A percentile compares a stretch with the other conserved stretches of the same genome.
Conservation (phyloP, 2,329 filamentous ascomycete genomes). For the Hypoxylon sp. region DNA sequence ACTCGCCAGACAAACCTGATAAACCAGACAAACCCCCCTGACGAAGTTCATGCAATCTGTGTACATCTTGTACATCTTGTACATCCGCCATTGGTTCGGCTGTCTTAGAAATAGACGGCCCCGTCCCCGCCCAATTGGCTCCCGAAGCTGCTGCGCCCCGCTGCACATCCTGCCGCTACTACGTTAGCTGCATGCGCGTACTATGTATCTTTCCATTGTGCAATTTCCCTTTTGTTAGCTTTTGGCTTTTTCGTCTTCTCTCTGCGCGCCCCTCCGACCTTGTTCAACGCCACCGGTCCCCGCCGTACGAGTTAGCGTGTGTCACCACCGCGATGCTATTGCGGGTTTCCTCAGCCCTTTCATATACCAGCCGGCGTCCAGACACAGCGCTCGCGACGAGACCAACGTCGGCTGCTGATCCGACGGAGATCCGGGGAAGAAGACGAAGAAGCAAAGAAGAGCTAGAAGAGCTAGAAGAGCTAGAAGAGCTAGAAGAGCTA, state of each 20-base stretch:
- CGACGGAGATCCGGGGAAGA: neutral
- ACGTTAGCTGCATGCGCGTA: neutral
- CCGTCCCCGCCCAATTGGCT: conserved; percentile 29
- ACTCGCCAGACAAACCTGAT: too few species aligned
- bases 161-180: conserved; percentile 14
- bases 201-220: conserved; percentile 7
- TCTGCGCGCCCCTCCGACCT: conserved; percentile 9
- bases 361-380: too few species aligned
- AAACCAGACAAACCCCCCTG: conserved; percentile 6
- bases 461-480: too few species aligned
- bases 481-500: too few species aligned
- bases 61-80: too few species aligned
- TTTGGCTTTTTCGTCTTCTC: too few species aligned
- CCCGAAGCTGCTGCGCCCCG: conserved; percentile 30
- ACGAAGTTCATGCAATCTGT: conserved; percentile 23
- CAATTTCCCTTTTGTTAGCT: conserved; percentile 31
- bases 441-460: conserved; percentile 1
- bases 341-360: neutral
- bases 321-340: neutral
- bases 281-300: neutral
- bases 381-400: neutral
- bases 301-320: neutral
- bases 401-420: conserved; percentile 8
- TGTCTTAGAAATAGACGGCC: conserved; percentile 30
- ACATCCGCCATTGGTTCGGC: conserved; percentile 24